Evolutionary conservation across 2,329 filamentous ascomycete species (phyloP).

Genomic region (Venturia carpophila): DNA sequence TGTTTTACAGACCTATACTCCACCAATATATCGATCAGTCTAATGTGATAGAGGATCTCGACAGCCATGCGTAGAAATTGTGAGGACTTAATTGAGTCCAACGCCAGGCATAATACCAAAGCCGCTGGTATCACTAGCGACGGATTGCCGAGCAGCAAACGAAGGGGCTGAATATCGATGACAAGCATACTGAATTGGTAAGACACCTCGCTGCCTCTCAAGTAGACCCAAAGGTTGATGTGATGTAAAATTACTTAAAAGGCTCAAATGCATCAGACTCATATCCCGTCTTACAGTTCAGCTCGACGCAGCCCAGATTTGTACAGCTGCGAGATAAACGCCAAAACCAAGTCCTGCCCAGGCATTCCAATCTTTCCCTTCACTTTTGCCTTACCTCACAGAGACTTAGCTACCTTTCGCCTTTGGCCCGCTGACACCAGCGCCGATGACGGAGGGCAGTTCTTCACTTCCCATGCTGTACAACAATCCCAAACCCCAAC

Average conservation of each 20-base stretch:
- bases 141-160: no score
- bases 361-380: background rate
- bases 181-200: no score
- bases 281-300: background rate
- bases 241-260: background rate
- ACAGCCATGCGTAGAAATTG: no score
- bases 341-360: background rate
- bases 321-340: background rate
- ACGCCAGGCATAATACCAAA: no score
- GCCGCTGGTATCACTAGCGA: no score
- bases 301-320: background rate
- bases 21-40: background rate
- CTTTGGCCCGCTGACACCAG: conserved; percentile 66
- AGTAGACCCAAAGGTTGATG: background rate
- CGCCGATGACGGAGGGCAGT: conserved; percentile 90
- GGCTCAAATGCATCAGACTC: background rate
- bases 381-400: background rate
- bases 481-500: conserved; percentile 67
- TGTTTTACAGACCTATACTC: background rate
- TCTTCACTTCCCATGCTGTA: conserved; percentile 79
- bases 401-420: background rate
- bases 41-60: no score
- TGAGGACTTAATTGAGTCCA: no score
- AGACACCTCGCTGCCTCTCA: no score
- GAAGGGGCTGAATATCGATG: no score